Conservation (phyloP, 805 yeast species). For the Kazachstania africana region DNA sequence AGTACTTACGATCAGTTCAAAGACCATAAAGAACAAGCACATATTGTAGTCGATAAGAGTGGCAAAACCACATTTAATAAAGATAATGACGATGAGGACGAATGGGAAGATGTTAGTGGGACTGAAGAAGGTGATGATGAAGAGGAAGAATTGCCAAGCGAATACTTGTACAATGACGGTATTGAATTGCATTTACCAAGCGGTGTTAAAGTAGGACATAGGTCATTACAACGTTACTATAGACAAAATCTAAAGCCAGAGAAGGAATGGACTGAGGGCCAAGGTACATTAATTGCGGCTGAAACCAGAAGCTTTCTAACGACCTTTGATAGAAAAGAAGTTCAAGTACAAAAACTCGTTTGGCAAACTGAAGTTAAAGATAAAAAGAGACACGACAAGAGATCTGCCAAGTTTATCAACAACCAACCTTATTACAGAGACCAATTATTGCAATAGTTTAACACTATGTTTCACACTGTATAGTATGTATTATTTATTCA, state of each 20-base stretch:
- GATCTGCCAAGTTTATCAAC: conserved; percentile 70
- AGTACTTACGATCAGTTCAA: conserved; percentile 42
- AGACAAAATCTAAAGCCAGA: conserved; percentile 62
- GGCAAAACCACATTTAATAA: no score
- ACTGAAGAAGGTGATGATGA: conserved; percentile 21
- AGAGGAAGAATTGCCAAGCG: conserved; percentile 28
- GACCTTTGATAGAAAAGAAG: conserved; percentile 33
- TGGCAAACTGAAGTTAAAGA: conserved; percentile 56
- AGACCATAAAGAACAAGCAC: conserved; percentile 11
- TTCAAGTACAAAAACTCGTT: conserved; percentile 42
- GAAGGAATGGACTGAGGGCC: conserved; percentile 53
- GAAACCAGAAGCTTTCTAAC: conserved; percentile 47
- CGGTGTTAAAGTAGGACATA: conserved; percentile 78
- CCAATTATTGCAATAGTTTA: conserved; percentile 41
- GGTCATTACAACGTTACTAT: conserved; percentile 68
- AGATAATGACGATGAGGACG: conserved; percentile 22
- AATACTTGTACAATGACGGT: conserved; percentile 45
- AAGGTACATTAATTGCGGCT: conserved; percentile 77
- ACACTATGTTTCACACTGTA: not conserved
- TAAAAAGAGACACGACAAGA: conserved; percentile 37
- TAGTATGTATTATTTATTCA: no score
- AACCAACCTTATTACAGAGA: conserved; percentile 86
- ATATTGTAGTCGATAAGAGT: conserved; percentile 18
- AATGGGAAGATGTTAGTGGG: conserved; percentile 26
- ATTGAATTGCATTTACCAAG: conserved; percentile 69